phyloP scores from a whole-genome alignment of 2,329 filamentous ascomycete species.

The Neocucurbitaria cava region DNA sequence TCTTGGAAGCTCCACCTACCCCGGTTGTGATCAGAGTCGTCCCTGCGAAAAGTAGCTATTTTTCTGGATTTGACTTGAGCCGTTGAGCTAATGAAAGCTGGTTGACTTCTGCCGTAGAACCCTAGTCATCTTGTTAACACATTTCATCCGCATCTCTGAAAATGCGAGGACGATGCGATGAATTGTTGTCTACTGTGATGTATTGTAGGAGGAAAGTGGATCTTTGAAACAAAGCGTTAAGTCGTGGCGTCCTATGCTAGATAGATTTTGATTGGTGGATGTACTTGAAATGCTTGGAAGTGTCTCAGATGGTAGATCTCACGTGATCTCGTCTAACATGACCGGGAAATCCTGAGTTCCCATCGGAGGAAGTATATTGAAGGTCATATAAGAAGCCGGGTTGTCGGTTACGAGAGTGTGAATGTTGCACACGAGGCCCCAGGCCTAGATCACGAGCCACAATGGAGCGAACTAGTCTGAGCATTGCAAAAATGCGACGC shows the following conservation, averaged over 20 bases:
- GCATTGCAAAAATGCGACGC: background rate
- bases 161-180: background rate
- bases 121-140: background rate
- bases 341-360: slow-evolving; percentile 7
- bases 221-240: slow-evolving; percentile 20
- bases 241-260: slow-evolving; percentile 1
- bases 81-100: slow-evolving; percentile 4
- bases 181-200: slow-evolving; percentile 3
- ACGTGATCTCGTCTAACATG: slow-evolving; percentile 26
- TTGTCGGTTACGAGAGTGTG: slow-evolving; percentile 2
- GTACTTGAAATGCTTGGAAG: slow-evolving; percentile 9
- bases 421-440: background rate
- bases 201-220: slow-evolving; percentile 10
- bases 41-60: slow-evolving; percentile 3
- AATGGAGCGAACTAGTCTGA: background rate
- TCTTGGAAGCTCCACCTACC: slow-evolving; percentile 11
- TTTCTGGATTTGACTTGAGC: background rate
- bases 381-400: slow-evolving; percentile 16
- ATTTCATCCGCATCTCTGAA: background rate
- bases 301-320: slow-evolving; percentile 23
- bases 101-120: background rate
- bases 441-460: background rate
- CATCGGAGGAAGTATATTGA: slow-evolving; percentile 31
- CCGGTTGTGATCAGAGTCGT: slow-evolving; percentile 11
- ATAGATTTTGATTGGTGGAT: slow-evolving; percentile 29